Conservation (phyloP, 257 asterid species). For the Leonotis leonurus region DNA sequence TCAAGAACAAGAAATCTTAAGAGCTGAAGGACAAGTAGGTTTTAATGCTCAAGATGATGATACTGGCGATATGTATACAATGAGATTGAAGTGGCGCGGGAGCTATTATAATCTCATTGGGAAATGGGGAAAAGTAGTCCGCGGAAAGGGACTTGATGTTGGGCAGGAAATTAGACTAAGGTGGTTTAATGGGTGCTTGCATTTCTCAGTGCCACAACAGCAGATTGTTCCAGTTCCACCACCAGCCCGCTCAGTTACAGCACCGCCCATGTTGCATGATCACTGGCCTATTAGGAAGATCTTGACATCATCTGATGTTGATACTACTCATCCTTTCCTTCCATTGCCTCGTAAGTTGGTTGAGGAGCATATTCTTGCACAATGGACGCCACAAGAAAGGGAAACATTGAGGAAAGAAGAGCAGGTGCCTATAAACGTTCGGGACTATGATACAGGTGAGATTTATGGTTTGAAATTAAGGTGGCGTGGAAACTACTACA, state of each 20-base stretch:
- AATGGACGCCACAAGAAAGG: slow-evolving; percentile 40
- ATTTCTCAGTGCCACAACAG: slow-evolving; percentile 45
- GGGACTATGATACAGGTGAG: slow-evolving; percentile 43
- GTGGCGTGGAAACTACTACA: slow-evolving; percentile 45
- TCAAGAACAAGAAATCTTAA: slow-evolving; percentile 36
- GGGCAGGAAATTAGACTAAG: slow-evolving; percentile 49
- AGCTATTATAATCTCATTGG: slow-evolving; percentile 48
- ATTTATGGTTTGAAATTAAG: slow-evolving; percentile 37
- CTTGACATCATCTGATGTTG: slow-evolving; percentile 43
- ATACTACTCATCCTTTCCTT: slow-evolving; percentile 45
- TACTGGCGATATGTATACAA: slow-evolving; percentile 34
- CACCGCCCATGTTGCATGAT: slow-evolving; percentile 39
- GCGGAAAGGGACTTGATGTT: slow-evolving; percentile 49
- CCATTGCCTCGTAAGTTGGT: slow-evolving; percentile 43
- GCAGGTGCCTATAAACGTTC: slow-evolving; percentile 38
- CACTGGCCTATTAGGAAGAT: slow-evolving; percentile 47
- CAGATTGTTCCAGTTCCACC: slow-evolving; percentile 29
- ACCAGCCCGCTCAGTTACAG: slow-evolving; percentile 26
- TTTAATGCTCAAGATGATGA: slow-evolving; percentile 50
- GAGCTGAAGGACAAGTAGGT: slow-evolving; percentile 42
- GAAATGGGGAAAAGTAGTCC: slow-evolving; percentile 54
- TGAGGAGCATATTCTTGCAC: slow-evolving; percentile 43
- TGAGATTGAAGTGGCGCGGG: slow-evolving; percentile 56
- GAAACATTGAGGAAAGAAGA: slow-evolving; percentile 43
- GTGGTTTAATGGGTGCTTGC: slow-evolving; percentile 43